Percentiles rank a stretch among this genome's conserved stretches.
phyloP scores from a whole-genome alignment of 2,329 filamentous ascomycete species.

The Hirsutella thompsonii region DNA sequence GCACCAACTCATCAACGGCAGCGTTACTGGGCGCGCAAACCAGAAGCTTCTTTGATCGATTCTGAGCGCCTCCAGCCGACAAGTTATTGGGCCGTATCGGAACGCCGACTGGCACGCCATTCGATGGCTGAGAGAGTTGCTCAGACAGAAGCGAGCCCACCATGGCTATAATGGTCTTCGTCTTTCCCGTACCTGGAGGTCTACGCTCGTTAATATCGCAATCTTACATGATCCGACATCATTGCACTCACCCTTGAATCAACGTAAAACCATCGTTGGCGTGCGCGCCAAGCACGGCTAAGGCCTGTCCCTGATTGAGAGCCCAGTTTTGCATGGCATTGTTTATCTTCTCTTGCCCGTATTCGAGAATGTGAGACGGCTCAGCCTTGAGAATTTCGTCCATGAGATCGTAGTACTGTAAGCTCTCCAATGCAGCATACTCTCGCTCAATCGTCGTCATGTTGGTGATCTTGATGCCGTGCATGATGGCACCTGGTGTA shows the following conservation, averaged over 20 bases:
- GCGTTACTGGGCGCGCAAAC: constrained; percentile 98
- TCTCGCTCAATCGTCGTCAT: constrained; percentile 93
- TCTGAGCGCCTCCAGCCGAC: constrained; percentile 11
- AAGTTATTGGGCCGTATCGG: constrained; percentile 15
- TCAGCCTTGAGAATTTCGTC: constrained; percentile 82
- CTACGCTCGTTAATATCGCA: constrained; percentile 23
- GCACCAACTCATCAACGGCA: constrained; percentile 88
- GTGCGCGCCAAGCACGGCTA: constrained; percentile 79
- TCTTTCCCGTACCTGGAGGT: constrained; percentile 93
- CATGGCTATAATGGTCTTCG: constrained; percentile 94
- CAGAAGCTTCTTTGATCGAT: constrained; percentile 63
- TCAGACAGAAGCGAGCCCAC: constrained; percentile 61
- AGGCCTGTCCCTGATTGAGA: constrained; percentile 80
- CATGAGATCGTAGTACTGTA: constrained; percentile 93
- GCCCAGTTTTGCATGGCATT: constrained; percentile 64
- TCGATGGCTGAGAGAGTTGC: constrained; percentile 20
- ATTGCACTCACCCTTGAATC: constrained; percentile 62
- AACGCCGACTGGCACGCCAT: constrained; percentile 17
- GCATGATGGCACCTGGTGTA: constrained; percentile 55
- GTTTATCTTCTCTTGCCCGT: constrained; percentile 59
- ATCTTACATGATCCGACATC: too few species aligned
- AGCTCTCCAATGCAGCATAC: constrained; percentile 77
- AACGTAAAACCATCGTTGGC: constrained; percentile 96
- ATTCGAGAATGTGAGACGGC: constrained; percentile 77
- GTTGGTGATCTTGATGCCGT: constrained; percentile 75